A percentile compares a stretch with the other conserved stretches of the same genome.
Conservation (phyloP, 441 rosid genomes). For the Euphorbia schlechtendalii region DNA sequence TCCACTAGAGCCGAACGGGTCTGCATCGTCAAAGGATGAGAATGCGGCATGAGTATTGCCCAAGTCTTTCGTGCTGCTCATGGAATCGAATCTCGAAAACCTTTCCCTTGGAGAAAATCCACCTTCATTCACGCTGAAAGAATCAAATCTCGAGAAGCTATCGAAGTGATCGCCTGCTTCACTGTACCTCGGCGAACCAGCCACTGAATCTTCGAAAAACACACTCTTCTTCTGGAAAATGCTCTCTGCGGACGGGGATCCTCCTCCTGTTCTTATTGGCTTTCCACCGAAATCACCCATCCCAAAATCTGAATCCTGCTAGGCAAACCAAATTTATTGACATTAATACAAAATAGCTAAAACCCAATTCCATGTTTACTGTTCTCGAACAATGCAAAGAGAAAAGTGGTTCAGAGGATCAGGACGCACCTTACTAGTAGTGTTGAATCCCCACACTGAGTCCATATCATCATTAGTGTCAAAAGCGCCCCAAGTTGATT, state of each 20-base stretch:
- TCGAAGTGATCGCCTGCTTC: constrained; percentile 67
- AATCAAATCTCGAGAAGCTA: constrained; percentile 82
- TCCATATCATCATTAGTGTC: constrained; percentile 84
- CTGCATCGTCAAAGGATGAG: constrained; percentile 74
- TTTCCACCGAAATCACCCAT: constrained; percentile 43
- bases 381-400: neutral
- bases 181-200: constrained; percentile 78
- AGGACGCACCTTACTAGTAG: constrained; percentile 53
- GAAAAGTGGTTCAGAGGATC: constrained; percentile 17
- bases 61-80: constrained; percentile 67
- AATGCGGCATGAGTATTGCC: constrained; percentile 46
- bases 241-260: constrained; percentile 54
- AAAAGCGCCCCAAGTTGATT: constrained; percentile 89
- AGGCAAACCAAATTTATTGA: constrained; percentile 6
- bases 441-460: constrained; percentile 87
- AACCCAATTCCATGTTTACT: neutral
- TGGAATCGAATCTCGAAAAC: constrained; percentile 70
- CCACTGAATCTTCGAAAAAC: constrained; percentile 88
- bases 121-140: constrained; percentile 58
- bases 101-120: constrained; percentile 59
- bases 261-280: constrained; percentile 50
- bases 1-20: constrained; percentile 85
- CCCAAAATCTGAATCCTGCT: constrained; percentile 34
- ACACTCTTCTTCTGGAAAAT: constrained; percentile 47
- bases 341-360: neutral